A percentile compares a stretch with the other conserved stretches of the same genome.
Conservation (phyloP, 768 basidiomycete species). For the Tylopilus balloui region DNA sequence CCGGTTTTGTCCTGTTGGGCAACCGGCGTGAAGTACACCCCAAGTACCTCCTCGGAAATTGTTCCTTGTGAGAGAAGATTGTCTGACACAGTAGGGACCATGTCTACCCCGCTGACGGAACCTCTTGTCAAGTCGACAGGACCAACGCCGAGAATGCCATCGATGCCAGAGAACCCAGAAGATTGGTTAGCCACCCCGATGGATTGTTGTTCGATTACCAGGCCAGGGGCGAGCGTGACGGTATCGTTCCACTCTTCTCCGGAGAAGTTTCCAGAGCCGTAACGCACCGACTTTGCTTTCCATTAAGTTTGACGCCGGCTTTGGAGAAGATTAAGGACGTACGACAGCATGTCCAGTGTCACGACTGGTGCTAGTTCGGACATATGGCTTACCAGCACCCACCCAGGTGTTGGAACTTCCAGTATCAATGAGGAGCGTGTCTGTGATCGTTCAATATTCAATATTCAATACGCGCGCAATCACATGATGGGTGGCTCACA, state of each 20-base stretch:
- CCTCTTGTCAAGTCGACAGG: conserved; percentile 32
- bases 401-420: conserved; percentile 25
- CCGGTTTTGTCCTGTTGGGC: conserved; percentile 19
- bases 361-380: conserved; percentile 6
- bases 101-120: conserved; percentile 9
- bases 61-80: conserved; percentile 30
- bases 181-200: conserved; percentile 31
- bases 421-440: conserved; percentile 17
- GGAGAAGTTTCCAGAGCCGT: neutral
- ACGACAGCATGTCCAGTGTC: conserved; percentile 18
- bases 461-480: neutral
- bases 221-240: conserved; percentile 5
- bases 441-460: conserved; percentile 3
- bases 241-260: conserved; percentile 20
- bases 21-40: conserved; percentile 32
- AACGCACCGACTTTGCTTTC: neutral
- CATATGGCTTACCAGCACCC: conserved; percentile 18
- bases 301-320: neutral
- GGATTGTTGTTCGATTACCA: conserved; percentile 25
- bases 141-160: conserved; percentile 38
- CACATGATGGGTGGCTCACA: neutral
- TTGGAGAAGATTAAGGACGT: neutral
- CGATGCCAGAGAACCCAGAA: conserved; percentile 2
- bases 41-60: conserved; percentile 28
- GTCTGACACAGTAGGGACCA: conserved; percentile 34